Evolutionary conservation across 306 rosid species (phyloP).

Genomic region (Vigna hirtella): DNA sequence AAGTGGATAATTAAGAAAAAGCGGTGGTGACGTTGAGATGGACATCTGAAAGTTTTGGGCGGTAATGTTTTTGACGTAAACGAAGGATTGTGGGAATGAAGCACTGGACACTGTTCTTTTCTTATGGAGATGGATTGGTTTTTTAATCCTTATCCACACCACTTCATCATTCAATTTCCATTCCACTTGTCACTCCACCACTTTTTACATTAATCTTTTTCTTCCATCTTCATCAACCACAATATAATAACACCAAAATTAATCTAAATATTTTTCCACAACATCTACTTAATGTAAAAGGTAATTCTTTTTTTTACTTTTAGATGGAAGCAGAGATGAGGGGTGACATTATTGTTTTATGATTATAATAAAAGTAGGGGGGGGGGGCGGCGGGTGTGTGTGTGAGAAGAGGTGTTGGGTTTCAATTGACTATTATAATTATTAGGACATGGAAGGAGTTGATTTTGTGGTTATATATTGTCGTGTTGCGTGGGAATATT

Average conservation of each 20-base stretch:
- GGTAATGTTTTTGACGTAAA: conserved; percentile 51
- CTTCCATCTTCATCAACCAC: too few relatives aligned
- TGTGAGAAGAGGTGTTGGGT: conserved; percentile 40
- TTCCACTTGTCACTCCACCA: conserved; percentile 1
- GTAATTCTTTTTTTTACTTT: too few relatives aligned
- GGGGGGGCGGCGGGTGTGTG: too few relatives aligned
- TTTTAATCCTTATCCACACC: conserved; percentile 67
- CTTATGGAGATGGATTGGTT: background rate
- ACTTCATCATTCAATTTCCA: background rate
- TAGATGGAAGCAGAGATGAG: too few relatives aligned
- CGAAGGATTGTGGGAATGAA: conserved; percentile 37
- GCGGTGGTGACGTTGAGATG: conserved; percentile 56
- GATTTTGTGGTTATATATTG: background rate
- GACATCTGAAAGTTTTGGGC: conserved; percentile 23
- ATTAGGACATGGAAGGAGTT: background rate
- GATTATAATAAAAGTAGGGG: too few relatives aligned
- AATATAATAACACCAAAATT: too few relatives aligned
- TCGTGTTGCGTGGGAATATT: conserved; percentile 30
- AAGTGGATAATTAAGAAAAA: conserved; percentile 56
- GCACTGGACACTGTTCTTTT: conserved; percentile 47
- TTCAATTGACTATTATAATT: background rate
- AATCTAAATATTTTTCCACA: too few relatives aligned
- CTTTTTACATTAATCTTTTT: too few relatives aligned
- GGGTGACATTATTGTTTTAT: too few relatives aligned
- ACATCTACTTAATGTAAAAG: too few relatives aligned